Evolutionary conservation across 176 grass and related monocot species (phyloP), one percentile per base, ranked within the genome.

Genomic region (Raddia distichophylla): DNA sequence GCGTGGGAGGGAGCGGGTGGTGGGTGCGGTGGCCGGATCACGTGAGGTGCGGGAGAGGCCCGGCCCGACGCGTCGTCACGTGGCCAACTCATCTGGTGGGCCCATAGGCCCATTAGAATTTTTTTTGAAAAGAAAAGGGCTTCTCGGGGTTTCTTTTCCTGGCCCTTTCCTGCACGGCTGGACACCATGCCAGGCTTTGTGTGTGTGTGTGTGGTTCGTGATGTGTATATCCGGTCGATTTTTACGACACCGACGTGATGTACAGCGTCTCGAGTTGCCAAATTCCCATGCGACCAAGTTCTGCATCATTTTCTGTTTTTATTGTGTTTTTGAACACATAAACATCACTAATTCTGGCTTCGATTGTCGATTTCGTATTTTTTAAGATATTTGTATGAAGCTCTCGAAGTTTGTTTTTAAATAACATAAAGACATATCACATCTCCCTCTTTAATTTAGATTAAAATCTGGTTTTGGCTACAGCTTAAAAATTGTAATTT

Each of bases 51-150:
- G 47, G 3, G 40, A 1, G 5, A 46, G 14, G 14, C 7, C 11
- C 49, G 50, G 19, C 32, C 71, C 37, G 76, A 17, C 34, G 77
- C 27, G 42, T 92, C 90, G 42, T 92, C 90, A 95, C 84, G 90
- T 95, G 87, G 93, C 87, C 93, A 92, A 83, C 93, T 80, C 87
- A 74, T 27, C 3, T 42, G 82, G 73, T 80, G 82, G 34, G 10
- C 60, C 20, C 4, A 13, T 2, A 65, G 57, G 15, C 67, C 67
- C 19, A 47, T 53, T 0, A 3, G 37, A 54, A 67, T 27, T 27
- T 27, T 27, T 27, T 27, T 27, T 27, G 16, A 6, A 16, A 15
- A 7, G 15, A 40, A n/a, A 17, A 9, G 17, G 40, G 0, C 6
- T 20, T 56, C 63, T n/a, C 17, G 4, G n/a, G 13, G 60, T 37